These are phyloP conservation scores for Aspergillus funiculosus DNA, from an alignment of 495 filamentous ascomycete genomes.

Conservation along the genomic window DNA sequence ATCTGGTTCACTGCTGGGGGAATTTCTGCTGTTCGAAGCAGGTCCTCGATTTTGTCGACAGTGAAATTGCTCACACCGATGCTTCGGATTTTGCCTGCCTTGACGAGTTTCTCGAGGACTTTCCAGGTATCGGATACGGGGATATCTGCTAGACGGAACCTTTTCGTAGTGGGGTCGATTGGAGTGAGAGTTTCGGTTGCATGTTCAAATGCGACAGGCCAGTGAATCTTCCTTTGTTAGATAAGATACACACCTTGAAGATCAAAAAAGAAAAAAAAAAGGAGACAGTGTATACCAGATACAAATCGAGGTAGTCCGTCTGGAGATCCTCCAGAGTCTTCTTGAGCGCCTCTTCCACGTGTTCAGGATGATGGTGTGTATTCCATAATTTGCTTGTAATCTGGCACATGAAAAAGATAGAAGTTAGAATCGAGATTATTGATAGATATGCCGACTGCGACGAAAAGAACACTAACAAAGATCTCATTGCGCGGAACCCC, in stretches of 20 bases:
- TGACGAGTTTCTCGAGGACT: slow-evolving; percentile 63
- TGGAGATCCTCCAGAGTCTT: slow-evolving; percentile 40
- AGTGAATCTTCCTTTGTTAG: slow-evolving; percentile 28
- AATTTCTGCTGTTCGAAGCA: slow-evolving; percentile 57
- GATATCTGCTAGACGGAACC: slow-evolving; percentile 32
- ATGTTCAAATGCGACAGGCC: slow-evolving; percentile 57
- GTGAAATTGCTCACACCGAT: slow-evolving; percentile 83
- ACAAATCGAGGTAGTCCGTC: slow-evolving; percentile 41
- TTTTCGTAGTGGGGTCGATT: slow-evolving; percentile 29
- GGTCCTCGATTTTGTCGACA: slow-evolving; percentile 54
- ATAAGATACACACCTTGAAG: not conserved
- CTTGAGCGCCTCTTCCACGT: slow-evolving; percentile 36
- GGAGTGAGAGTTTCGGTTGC: slow-evolving; percentile 44
- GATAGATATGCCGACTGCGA: not conserved
- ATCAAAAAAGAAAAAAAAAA: not conserved
- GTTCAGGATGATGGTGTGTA: slow-evolving; percentile 38
- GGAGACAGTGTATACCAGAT: slow-evolving; percentile 36
- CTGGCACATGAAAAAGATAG: slow-evolving; percentile 4
- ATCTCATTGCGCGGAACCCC: slow-evolving; percentile 38
- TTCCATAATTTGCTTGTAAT: slow-evolving; percentile 44
- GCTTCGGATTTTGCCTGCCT: slow-evolving; percentile 59
- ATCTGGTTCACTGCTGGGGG: slow-evolving; percentile 76
- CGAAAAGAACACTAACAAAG: slow-evolving; percentile 28
- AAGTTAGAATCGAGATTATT: not conserved
- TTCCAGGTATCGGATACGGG: slow-evolving; percentile 54